Conservation (phyloP, 192 early-diverging fungal species). For the Rhizophagus sp. region DNA sequence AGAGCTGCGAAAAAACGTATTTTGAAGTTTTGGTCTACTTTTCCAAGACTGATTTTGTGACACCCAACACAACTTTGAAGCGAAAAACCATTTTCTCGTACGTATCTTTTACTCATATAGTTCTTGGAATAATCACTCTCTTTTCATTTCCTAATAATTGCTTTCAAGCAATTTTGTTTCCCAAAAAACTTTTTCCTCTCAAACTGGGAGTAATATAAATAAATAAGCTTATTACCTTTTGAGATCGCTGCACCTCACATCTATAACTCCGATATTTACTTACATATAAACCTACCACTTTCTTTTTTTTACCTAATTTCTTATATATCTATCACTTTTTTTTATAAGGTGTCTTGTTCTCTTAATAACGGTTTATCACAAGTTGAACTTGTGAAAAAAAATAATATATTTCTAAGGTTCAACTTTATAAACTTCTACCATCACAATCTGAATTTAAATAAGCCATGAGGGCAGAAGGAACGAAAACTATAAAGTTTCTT, state of each 20-base stretch:
- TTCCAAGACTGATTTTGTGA: background rate
- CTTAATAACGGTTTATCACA: background rate
- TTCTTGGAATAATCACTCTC: background rate
- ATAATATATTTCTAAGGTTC: background rate
- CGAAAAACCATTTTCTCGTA: background rate
- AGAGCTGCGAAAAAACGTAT: background rate
- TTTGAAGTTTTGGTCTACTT: background rate
- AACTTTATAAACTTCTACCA: too few species aligned
- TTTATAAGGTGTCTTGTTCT: background rate
- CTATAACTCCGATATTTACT: background rate
- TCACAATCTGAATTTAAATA: background rate
- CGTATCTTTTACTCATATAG: too few species aligned
- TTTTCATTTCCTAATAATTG: background rate
- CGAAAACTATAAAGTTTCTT: constrained; percentile 14
- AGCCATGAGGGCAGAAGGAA: constrained; percentile 12
- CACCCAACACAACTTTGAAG: background rate
- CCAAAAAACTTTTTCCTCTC: too few species aligned
- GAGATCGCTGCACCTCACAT: background rate
- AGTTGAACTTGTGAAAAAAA: constrained; percentile 10
- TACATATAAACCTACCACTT: background rate
- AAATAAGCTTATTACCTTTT: background rate
- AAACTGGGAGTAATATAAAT: background rate
- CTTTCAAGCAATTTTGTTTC: too few species aligned
- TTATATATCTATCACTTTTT: background rate
- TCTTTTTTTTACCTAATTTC: background rate